Evolutionary conservation across 2,329 filamentous ascomycete species (phyloP), one percentile per base, ranked within the genome.

Genomic region (Diplocarpon mali): DNA sequence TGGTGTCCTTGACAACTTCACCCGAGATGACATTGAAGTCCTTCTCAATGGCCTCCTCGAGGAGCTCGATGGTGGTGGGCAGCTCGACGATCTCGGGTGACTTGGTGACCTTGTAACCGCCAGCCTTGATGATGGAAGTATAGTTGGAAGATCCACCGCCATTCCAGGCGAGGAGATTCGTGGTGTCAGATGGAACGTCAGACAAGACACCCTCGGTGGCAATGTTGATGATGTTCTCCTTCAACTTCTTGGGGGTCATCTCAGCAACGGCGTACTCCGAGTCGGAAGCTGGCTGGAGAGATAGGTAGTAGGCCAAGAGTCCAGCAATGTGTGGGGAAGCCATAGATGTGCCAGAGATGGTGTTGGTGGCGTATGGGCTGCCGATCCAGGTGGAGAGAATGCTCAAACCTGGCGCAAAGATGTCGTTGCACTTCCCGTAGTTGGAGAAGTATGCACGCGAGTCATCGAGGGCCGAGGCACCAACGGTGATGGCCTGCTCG

Each of bases 401-500:
- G 81, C 88, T 95, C 61, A 95, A 76, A 63, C 92, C 92, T 50
- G 92, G 92, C 53, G 89, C 92, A 62, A 98, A 98, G 75, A 98
- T 95, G 69, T 98, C 92, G 66, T 90, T 95, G 78, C 92, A 98
- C 76, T 90, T 92, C 67, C 92, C 92, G 68, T 82, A 96, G 85
- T 98, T 98, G 79, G 93, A 98, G 81, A 98, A 98, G 79, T 96
- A 98, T 55, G 92, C 92, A 69, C 92, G 90, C 75, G 87, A 86
- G 64, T 98, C 92, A 61, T 83, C 79, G 49, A 98, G 78, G 57
- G 86, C 92, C 37, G 88, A 94, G 56, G 92, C 92, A 68, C 90
- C 93, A 53, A 98, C 92, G 47, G 92, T 98, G 65, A 98, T 79
- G 56, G 92, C 89, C 62, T 93, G 87, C 60, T 78, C 74, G 58